A percentile compares a stretch with the other conserved stretches of the same genome.
phyloP scores from a whole-genome alignment of 306 rosid species.

The Castanea crenata region DNA sequence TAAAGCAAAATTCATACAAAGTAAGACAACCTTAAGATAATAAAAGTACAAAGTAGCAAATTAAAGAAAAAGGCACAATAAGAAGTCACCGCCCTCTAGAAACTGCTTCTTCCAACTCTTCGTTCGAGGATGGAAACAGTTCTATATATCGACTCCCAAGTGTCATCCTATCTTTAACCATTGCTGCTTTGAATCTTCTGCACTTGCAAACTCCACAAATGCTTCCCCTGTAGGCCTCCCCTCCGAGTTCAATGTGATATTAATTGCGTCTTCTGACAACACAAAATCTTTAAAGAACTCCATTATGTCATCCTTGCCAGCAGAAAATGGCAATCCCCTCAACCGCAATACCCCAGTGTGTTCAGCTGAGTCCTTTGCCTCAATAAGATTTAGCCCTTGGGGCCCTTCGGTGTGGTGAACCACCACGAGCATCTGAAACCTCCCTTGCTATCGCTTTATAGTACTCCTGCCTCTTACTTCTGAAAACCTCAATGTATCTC shows the following conservation, averaged over 20 bases:
- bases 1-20: conserved; percentile 29
- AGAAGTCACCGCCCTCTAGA: conserved; percentile 70
- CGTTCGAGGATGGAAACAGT: conserved; percentile 77
- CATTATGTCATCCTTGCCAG: conserved; percentile 77
- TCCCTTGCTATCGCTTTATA: conserved; percentile 86
- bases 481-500: conserved; percentile 89
- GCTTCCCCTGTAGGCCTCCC: conserved; percentile 99
- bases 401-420: conserved; percentile 70
- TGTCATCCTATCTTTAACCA: conserved; percentile 93
- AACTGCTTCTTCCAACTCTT: conserved; percentile 79
- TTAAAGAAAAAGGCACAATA: conserved; percentile 15
- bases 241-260: conserved; percentile 72
- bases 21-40: conserved; percentile 22
- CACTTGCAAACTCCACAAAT: conserved; percentile 71
- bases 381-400: conserved; percentile 66
- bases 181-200: conserved; percentile 86
- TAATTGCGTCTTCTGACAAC: conserved; percentile 57
- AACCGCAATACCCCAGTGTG: conserved; percentile 82
- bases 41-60: conserved; percentile 26
- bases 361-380: conserved; percentile 81
- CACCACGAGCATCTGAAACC: conserved; percentile 64
- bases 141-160: conserved; percentile 91
- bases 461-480: conserved; percentile 96
- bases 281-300: conserved; percentile 71
- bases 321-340: conserved; percentile 90